Evolutionary conservation across 108 stramenopile species (phyloP), one percentile per base, ranked within the genome.

Genomic region (Conticribra guillardii): DNA sequence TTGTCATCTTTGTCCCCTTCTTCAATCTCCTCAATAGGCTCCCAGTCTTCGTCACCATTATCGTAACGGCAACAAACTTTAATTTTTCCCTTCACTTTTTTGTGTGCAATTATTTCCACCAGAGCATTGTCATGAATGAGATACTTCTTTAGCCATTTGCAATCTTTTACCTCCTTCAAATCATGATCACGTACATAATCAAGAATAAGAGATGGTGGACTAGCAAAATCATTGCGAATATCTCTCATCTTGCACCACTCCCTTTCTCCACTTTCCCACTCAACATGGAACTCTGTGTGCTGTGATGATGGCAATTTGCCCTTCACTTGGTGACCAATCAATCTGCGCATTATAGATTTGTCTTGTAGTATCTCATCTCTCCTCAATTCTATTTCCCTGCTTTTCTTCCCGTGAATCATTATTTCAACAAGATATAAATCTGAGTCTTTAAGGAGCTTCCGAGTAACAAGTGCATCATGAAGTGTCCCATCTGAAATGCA

Each of bases 41-140:
- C 11, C 37, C 37, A 41, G 8, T 41, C 37, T 9, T 5, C 11
- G 5, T 41, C 37, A 11, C 37, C 37, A 30, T 63, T 61, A 41
- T 53, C 62, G 26, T 64, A 69, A 16, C 18, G 23, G 21, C 68
- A 59, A 3, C 31, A 18, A 34, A 69, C 47, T 18, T 69, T 31
- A 16, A 69, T 68, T 17, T 51, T 50, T 28, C 41, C 37, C 17
- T 37, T 21, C 21, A 7, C 9, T 9, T 59, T 28, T 28, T 21
- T 46, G 49, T 69, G 68, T 14, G 19, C 58, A 32, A 50, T 60
- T 11, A 69, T 59, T 31, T 58, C n/a, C 21, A 29, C 16, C 18
- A 58, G 4, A n/a, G n/a, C n/a, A 33, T 28, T 18, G 1, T 24
- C 15, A 24, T n/a, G 4, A 14, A 23, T 33, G 8, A 55, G 18